A percentile compares a stretch with the other conserved stretches of the same genome.
phyloP scores from a whole-genome alignment of 139 green algal genomes.

The Chloropicon primus region DNA sequence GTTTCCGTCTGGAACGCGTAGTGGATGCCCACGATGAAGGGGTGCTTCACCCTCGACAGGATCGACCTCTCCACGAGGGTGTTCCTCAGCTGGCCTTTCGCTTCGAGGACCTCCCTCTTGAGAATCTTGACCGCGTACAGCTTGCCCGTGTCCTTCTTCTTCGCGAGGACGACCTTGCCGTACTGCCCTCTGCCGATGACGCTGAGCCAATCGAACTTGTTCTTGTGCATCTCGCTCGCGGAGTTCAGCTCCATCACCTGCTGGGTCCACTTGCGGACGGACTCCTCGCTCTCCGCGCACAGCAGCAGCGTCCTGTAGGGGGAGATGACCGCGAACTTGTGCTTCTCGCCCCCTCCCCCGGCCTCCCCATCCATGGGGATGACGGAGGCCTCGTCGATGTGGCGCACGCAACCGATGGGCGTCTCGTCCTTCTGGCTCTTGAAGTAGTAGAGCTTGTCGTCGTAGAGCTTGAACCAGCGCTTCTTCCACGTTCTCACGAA shows the following conservation, averaged over 20 bases:
- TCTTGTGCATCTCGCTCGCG: neutral
- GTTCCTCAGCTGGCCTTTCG: neutral
- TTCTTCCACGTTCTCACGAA: neutral
- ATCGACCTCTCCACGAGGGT: neutral
- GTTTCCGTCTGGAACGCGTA: neutral
- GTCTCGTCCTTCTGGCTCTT: neutral
- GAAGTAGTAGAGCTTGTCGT: neutral
- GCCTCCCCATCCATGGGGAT: neutral
- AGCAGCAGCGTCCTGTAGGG: neutral
- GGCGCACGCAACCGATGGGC: neutral
- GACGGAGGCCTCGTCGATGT: neutral
- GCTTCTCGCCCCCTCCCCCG: neutral
- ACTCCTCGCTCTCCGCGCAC: neutral
- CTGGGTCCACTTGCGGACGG: neutral
- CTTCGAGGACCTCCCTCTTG: neutral
- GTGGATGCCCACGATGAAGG: neutral
- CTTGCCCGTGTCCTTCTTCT: neutral
- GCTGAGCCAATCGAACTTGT: neutral
- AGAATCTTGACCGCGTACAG: neutral
- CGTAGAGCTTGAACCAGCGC: neutral
- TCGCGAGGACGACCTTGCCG: neutral
- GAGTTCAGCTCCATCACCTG: neutral
- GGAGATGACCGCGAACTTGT: neutral
- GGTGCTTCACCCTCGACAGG: neutral
- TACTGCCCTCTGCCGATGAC: neutral